Percentiles rank a stretch among this genome's conserved stretches.
Conservation (phyloP, 805 yeast genomes). For the Saturnispora hagleri region DNA sequence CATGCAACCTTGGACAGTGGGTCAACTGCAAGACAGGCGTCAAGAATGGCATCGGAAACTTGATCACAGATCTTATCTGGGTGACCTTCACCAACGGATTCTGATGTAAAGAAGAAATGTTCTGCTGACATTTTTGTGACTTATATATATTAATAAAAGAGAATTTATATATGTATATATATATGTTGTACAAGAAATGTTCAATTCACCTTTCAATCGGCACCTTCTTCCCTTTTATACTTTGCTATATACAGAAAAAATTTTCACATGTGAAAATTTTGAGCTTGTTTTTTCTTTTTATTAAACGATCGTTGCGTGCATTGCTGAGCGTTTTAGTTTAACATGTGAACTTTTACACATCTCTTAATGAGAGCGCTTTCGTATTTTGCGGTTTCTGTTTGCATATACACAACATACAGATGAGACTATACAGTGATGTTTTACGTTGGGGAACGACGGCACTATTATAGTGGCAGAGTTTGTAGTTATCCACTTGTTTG, state of each 20-base stretch:
- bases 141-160: not conserved
- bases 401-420: too few species aligned
- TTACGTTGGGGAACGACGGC: too few species aligned
- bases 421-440: too few species aligned
- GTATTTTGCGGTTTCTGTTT: too few species aligned
- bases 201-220: not conserved
- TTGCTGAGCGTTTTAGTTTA: not conserved
- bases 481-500: too few species aligned
- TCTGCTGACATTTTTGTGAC: slow-evolving; percentile 17
- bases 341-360: not conserved
- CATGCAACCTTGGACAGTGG: slow-evolving; percentile 98
- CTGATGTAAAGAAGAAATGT: slow-evolving; percentile 41
- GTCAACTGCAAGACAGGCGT: slow-evolving; percentile 92
- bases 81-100: slow-evolving; percentile 92
- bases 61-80: slow-evolving; percentile 97
- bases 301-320: not conserved
- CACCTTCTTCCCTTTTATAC: not conserved
- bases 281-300: not conserved
- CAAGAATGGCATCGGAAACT: slow-evolving; percentile 95
- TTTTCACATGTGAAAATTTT: slow-evolving; percentile 3
- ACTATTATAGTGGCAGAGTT: too few species aligned
- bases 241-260: not conserved
- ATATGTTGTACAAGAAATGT: not conserved
- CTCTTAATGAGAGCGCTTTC: too few species aligned
- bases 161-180: not conserved